A percentile compares a stretch with the other conserved stretches of the same genome.
These are phyloP conservation scores for Kwoniella sp. DNA, from an alignment of 768 basidiomycete species.

Conservation along the genomic window DNA sequence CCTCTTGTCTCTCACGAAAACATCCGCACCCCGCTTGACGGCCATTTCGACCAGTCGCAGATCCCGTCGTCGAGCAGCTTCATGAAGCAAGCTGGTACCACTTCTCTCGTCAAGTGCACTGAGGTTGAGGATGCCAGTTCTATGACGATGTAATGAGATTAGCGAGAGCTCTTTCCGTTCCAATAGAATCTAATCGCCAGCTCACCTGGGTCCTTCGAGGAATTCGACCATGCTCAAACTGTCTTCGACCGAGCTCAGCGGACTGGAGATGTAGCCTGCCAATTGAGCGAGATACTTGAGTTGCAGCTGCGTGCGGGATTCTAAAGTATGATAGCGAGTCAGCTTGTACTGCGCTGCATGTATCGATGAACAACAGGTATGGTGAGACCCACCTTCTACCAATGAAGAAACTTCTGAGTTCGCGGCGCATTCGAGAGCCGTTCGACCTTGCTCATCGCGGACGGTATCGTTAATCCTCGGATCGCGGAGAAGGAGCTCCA, in stretches of 20 bases:
- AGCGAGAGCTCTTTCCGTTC: conserved; percentile 22
- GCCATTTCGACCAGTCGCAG: conserved; percentile 79
- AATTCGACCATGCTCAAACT: conserved; percentile 36
- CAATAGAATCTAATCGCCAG: conserved; percentile 1
- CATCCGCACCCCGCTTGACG: conserved; percentile 81
- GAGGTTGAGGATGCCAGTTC: conserved; percentile 72
- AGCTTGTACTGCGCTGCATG: background rate
- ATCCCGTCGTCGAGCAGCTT: conserved; percentile 77
- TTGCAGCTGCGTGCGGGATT: conserved; percentile 69
- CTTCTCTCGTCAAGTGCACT: conserved; percentile 77
- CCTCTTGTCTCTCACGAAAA: conserved; percentile 76
- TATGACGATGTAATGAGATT: conserved; percentile 64
- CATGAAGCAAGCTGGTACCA: conserved; percentile 79
- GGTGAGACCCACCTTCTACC: conserved; percentile 60
- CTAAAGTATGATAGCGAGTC: conserved; percentile 45
- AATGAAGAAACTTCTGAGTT: conserved; percentile 67
- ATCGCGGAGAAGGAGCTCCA: conserved; percentile 75
- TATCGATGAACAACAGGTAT: background rate
- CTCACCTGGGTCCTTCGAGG: conserved; percentile 43
- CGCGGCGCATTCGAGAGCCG: conserved; percentile 72
- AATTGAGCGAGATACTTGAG: conserved; percentile 70
- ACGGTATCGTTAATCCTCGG: conserved; percentile 77
- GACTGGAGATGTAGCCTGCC: conserved; percentile 66
- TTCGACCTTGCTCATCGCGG: conserved; percentile 68
- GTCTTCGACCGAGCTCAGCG: conserved; percentile 58